A percentile compares a stretch with the other conserved stretches of the same genome.
Conservation (phyloP, 768 basidiomycete genomes). For the Russula earlei region DNA sequence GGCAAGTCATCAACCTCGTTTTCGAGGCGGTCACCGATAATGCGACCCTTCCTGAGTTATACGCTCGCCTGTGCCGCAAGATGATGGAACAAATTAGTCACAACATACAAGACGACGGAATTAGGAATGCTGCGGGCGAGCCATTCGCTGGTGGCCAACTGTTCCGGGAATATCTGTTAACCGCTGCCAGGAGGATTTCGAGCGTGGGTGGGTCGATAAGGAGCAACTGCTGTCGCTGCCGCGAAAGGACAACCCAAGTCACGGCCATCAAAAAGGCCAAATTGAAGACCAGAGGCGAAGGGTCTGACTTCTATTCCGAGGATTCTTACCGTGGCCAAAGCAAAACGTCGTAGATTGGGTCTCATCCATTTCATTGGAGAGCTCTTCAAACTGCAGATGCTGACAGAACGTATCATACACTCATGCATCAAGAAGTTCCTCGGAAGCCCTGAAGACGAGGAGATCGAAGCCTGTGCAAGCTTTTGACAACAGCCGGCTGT, state of each 20-base stretch:
- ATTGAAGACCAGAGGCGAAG: constrained; percentile 32
- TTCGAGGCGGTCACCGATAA: constrained; percentile 98
- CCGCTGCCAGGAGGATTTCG: constrained; percentile 96
- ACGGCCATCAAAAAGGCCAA: constrained; percentile 49
- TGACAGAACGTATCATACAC: constrained; percentile 97
- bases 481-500: constrained; percentile 81
- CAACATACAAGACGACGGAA: constrained; percentile 81
- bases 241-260: constrained; percentile 76
- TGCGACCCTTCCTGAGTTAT: constrained; percentile 94
- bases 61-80: constrained; percentile 88
- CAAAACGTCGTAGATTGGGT: constrained; percentile 93
- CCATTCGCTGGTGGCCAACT: constrained; percentile 89
- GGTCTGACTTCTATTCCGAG: constrained; percentile 79
- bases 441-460: constrained; percentile 92
- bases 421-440: constrained; percentile 95
- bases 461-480: constrained; percentile 93
- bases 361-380: constrained; percentile 98
- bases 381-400: constrained; percentile 97
- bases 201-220: constrained; percentile 87
- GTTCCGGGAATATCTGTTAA: constrained; percentile 96
- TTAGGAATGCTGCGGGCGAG: constrained; percentile 71
- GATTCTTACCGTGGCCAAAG: constrained; percentile 97
- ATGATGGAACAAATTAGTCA: constrained; percentile 91
- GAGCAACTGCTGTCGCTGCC: constrained; percentile 82
- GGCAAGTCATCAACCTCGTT: constrained; percentile 90